phyloP scores from a whole-genome alignment of 495 filamentous ascomycete genomes.

The Lepraria neglecta region DNA sequence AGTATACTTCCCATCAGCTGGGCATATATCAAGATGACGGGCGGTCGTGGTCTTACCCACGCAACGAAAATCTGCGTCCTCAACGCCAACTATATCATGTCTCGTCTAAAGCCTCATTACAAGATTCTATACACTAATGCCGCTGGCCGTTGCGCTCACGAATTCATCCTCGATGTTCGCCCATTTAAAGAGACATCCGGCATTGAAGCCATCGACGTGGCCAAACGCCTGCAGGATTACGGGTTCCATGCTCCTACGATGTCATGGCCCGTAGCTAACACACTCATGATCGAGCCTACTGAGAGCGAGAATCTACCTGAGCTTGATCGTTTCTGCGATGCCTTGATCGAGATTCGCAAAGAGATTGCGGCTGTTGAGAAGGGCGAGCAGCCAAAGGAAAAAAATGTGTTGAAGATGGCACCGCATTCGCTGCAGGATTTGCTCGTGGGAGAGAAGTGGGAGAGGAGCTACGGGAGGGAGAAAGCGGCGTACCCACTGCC shows the following conservation, averaged over 20 bases:
- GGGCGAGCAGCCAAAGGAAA: conserved; percentile 66
- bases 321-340: conserved; percentile 90
- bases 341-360: conserved; percentile 77
- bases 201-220: conserved; percentile 92
- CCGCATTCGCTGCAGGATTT: conserved; percentile 86
- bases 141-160: conserved; percentile 85
- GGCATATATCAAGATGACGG: conserved; percentile 98
- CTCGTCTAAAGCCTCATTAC: conserved; percentile 83
- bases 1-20: conserved; percentile 95
- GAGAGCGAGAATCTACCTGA: conserved; percentile 92
- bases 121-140: conserved; percentile 88
- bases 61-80: conserved; percentile 91
- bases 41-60: conserved; percentile 79
- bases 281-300: conserved; percentile 97
- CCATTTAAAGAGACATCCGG: conserved; percentile 77
- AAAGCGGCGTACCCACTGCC: conserved; percentile 82
- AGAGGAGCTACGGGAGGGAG: conserved; percentile 71
- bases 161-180: conserved; percentile 94
- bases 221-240: conserved; percentile 96
- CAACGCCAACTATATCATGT: conserved; percentile 97
- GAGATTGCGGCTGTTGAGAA: conserved; percentile 85
- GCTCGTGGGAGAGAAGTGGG: conserved; percentile 63
- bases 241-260: conserved; percentile 98
- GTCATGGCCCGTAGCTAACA: conserved; percentile 95
- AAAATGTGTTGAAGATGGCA: conserved; percentile 89